Base-by-base conservation (phyloP, 768 basidiomycete genomes). In the Lanmaoa rubissima region DNA sequence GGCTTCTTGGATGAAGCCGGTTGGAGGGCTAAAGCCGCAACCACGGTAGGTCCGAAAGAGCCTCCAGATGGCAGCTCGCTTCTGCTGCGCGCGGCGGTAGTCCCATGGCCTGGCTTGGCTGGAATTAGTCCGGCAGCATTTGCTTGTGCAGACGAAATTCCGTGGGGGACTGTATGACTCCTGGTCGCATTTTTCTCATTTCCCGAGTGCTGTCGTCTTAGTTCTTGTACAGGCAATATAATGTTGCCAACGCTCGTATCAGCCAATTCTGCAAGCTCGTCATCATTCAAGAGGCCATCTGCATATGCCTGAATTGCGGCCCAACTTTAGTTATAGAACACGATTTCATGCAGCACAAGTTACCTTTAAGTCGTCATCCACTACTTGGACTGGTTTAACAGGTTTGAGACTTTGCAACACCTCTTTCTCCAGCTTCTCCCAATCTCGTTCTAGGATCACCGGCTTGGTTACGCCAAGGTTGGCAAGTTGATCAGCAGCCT, bases 401-500 rank as follows among this genome's bases (percentile, higher is more conserved):
- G 53, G 51, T n/a, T 54, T 26, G 44, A 70, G 59, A 40, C 34
- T 46, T 44, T 54, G 51, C 40, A 61, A 44, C 19, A 51, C 57
- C 1, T 58, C 39, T 48, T 53, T 44, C 50, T 68, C 66, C 19
- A 72, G 56, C 32, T 26, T 40, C 34, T 70, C 73, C 90, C 89
- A 93, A 60, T 91, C 80, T 45, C 78, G 77, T 36, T 92, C 89
- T 5, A 66, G 64, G 2, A 74, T 55, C 17, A 42, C 55, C 0
- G 77, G 74, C 50, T 77, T 55, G 11, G 65, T 61, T 11, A 79
- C 70, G 3, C 92, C 92, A 6, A 71, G 34, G 55, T 83, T 87
- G 4, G 92, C 92, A 54, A 86, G 79, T 14, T 59, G 64, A 68
- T 98, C 95, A 3, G 95, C 95, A 42, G 82, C 86, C 51, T 98